Evolutionary conservation across 495 filamentous ascomycete genomes (phyloP).

Genomic region (Friedmanniomyces simplex): DNA sequence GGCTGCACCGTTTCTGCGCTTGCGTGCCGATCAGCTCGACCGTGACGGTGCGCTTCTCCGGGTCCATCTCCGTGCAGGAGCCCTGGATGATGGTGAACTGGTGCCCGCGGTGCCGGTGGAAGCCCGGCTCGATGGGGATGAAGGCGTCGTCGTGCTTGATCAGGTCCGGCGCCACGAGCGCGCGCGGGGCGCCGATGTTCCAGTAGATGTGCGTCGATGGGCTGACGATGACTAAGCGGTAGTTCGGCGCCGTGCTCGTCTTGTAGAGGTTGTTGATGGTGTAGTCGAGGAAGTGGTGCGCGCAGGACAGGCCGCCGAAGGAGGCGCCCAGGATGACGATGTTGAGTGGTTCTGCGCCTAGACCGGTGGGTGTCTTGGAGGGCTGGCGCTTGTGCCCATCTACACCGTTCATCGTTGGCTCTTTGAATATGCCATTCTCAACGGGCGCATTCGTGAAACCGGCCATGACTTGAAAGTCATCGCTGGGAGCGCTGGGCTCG

Average conservation of each 20-base stretch:
- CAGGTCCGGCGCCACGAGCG: slow-evolving; percentile 33
- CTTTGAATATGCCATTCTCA: background rate
- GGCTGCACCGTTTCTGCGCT: slow-evolving; percentile 41
- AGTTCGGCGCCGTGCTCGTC: slow-evolving; percentile 31
- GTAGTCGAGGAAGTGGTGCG: slow-evolving; percentile 48
- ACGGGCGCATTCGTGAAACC: background rate
- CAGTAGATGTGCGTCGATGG: slow-evolving; percentile 44
- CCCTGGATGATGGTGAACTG: slow-evolving; percentile 50
- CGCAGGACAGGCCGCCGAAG: slow-evolving; percentile 45
- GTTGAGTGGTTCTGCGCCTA: slow-evolving; percentile 18
- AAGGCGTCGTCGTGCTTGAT: slow-evolving; percentile 38
- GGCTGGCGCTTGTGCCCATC: background rate
- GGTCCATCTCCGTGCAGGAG: slow-evolving; percentile 41
- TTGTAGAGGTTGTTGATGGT: slow-evolving; percentile 30
- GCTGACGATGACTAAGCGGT: slow-evolving; percentile 44
- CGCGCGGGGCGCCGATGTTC: slow-evolving; percentile 41
- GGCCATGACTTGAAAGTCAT: background rate
- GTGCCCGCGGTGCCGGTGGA: slow-evolving; percentile 38
- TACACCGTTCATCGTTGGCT: background rate
- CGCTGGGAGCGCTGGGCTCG: background rate
- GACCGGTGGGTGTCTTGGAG: slow-evolving; percentile 3
- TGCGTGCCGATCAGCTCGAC: slow-evolving; percentile 37
- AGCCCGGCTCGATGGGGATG: slow-evolving; percentile 40
- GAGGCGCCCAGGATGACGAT: slow-evolving; percentile 59
- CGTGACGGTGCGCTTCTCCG: slow-evolving; percentile 21